A percentile compares a stretch with the other conserved stretches of the same genome.
Conservation (phyloP, 805 yeast genomes). For the Schwanniomyces pseudopolymorphus region DNA sequence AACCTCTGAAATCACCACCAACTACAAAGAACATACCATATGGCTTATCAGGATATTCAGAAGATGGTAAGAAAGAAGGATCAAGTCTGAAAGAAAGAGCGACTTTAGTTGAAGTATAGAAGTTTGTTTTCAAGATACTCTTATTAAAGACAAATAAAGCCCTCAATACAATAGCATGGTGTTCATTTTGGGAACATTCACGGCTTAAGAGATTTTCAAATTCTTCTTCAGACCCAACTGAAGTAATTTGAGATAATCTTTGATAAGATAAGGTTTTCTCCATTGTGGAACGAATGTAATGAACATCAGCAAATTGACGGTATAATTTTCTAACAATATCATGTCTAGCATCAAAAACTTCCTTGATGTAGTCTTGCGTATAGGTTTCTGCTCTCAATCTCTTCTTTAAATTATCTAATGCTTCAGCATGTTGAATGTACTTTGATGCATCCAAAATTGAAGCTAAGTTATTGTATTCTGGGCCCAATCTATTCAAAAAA, state of each 20-base stretch:
- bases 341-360: slow-evolving; percentile 67
- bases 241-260: slow-evolving; percentile 74
- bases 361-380: slow-evolving; percentile 79
- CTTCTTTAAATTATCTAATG: slow-evolving; percentile 76
- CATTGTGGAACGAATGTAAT: slow-evolving; percentile 70
- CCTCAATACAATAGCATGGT: slow-evolving; percentile 72
- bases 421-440: slow-evolving; percentile 69
- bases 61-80: slow-evolving; percentile 77
- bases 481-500: slow-evolving; percentile 89
- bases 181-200: slow-evolving; percentile 78
- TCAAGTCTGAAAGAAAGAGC: slow-evolving; percentile 91
- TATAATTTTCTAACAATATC: slow-evolving; percentile 78
- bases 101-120: slow-evolving; percentile 89
- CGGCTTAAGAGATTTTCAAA: slow-evolving; percentile 66
- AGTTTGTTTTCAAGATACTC: slow-evolving; percentile 88
- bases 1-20: slow-evolving; percentile 95
- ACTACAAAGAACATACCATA: slow-evolving; percentile 94
- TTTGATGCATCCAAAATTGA: slow-evolving; percentile 61
- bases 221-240: slow-evolving; percentile 72
- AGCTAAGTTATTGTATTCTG: slow-evolving; percentile 75
- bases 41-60: slow-evolving; percentile 91
- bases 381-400: slow-evolving; percentile 91
- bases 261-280: slow-evolving; percentile 84
- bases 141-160: slow-evolving; percentile 84
- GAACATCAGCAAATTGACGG: slow-evolving; percentile 88